Evolutionary conservation across 805 yeast genomes (phyloP), one percentile per base, ranked within the genome.

Genomic region (Saccharomyces eubayanus): DNA sequence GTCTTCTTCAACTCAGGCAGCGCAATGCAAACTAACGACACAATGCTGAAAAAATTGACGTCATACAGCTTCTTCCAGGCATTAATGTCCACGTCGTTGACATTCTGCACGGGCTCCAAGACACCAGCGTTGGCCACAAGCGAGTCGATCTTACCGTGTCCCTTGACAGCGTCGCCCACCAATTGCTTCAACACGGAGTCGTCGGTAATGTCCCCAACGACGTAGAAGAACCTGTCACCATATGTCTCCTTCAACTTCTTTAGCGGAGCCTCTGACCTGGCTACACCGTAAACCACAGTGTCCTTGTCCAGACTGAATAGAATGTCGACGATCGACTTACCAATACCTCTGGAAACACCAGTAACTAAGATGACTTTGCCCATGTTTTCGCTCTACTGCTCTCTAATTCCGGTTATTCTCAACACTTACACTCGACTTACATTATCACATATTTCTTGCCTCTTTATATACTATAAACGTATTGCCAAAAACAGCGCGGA

Each of bases 41-140:
- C 85, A 3, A 85, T 77, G 5, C 95, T 80, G 66, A 90, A 89
- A 67, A 86, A 80, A 66, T 92, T 91, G 58, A 91, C 73, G 50
- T 90, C 89, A 62, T 80, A 90, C 30, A 84, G 74, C 46, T 65
- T 65, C 57, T 76, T 81, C 91, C 96, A 87, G 31, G 72, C 74
- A 2, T 63, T 69, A 2, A 84, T 66, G 50, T 81, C 72, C 8
- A 57, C 56, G 4, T 59, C 50, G 4, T 55, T 55, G 27, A 87
- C 80, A n/a, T 53, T 59, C 30, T 77, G 73, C 5, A 92, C 96
- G 0, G 97, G 96, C 24, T 82, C 90, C 56, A 94, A 73, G 0
- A 85, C 81, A 5, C 96, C 96, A 1, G 96, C 96, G 68, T 89
- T 88, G 36, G 88, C 84, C 46, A 89, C 75, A 16, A 87, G 63